Conservation (phyloP, 2,329 filamentous ascomycete species). For the Aureobasidium lini region DNA sequence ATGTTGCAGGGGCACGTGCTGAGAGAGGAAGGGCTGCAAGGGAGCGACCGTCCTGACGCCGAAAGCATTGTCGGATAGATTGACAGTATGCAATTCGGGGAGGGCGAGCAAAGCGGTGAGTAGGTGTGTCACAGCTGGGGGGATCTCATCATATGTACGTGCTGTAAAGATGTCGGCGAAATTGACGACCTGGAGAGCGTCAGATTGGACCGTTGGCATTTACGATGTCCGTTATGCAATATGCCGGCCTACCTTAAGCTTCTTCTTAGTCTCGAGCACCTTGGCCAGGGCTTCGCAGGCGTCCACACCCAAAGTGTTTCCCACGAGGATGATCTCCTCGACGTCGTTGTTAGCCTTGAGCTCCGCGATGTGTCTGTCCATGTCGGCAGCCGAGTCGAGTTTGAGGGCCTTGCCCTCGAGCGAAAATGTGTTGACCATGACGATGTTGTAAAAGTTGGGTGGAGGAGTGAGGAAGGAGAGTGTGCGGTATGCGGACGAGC, state of each 20-base stretch:
- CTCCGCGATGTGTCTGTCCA: constrained; percentile 73
- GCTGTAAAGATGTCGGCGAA: constrained; percentile 97
- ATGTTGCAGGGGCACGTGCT: constrained; percentile 84
- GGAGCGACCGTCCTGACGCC: constrained; percentile 91
- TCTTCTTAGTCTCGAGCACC: constrained; percentile 77
- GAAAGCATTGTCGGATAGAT: constrained; percentile 97
- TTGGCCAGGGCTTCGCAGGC: constrained; percentile 80
- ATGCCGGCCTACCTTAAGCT: constrained; percentile 53
- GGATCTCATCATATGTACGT: constrained; percentile 87
- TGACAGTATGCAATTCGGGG: constrained; percentile 79
- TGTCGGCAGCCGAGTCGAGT: constrained; percentile 79
- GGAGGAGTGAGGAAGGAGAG: not conserved
- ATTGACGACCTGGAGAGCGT: constrained; percentile 60
- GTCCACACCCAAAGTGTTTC: constrained; percentile 86
- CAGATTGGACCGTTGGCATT: constrained; percentile 6
- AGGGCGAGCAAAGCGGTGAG: constrained; percentile 82
- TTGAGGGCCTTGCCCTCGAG: constrained; percentile 88
- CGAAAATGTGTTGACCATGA: constrained; percentile 68
- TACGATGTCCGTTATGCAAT: not conserved
- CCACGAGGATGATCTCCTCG: constrained; percentile 78
- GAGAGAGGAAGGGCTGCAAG: constrained; percentile 81
- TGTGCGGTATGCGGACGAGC: not conserved
- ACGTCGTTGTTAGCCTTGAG: constrained; percentile 65
- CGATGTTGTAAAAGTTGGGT: constrained; percentile 24
- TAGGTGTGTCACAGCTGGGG: constrained; percentile 75